These are phyloP conservation scores for Chlorokybus atmophyticus DNA, from an alignment of 139 green algal species.

Conservation along the genomic window DNA sequence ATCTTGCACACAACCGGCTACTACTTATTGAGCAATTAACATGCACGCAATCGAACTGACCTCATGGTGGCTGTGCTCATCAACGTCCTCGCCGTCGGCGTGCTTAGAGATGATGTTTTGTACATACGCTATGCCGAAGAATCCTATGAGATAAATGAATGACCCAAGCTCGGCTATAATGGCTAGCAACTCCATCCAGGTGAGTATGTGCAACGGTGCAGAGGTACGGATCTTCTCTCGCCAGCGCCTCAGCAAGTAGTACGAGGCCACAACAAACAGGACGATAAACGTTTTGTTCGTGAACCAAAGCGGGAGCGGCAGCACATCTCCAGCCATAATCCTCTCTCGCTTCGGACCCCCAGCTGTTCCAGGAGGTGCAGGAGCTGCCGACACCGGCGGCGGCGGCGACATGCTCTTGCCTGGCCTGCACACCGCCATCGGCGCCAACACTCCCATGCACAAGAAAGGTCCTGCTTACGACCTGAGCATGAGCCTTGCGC, in stretches of 20 bases:
- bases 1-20: too few relatives aligned
- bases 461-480: too few relatives aligned
- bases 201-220: slow-evolving; percentile 8
- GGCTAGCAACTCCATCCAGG: slow-evolving; percentile 9
- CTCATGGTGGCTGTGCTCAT: too few relatives aligned
- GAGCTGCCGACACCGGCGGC: too few relatives aligned
- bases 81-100: neutral
- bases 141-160: slow-evolving; percentile 31
- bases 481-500: too few relatives aligned
- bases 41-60: too few relatives aligned
- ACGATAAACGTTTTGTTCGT: slow-evolving; percentile 18
- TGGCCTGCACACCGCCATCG: too few relatives aligned
- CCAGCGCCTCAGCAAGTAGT: slow-evolving; percentile 22
- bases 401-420: too few relatives aligned
- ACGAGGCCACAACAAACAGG: slow-evolving; percentile 14
- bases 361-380: too few relatives aligned
- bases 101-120: slow-evolving; percentile 3
- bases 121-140: slow-evolving; percentile 27
- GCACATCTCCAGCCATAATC: slow-evolving; percentile 19
- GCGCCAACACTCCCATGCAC: too few relatives aligned
- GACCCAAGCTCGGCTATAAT: slow-evolving; percentile 10
- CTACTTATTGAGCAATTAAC: too few relatives aligned
- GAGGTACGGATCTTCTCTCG: slow-evolving; percentile 14
- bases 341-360: too few relatives aligned
- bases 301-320: slow-evolving; percentile 23